Evolutionary conservation across 345 rosid genomes (phyloP).

Genomic region (Abelmoschus esculentus): DNA sequence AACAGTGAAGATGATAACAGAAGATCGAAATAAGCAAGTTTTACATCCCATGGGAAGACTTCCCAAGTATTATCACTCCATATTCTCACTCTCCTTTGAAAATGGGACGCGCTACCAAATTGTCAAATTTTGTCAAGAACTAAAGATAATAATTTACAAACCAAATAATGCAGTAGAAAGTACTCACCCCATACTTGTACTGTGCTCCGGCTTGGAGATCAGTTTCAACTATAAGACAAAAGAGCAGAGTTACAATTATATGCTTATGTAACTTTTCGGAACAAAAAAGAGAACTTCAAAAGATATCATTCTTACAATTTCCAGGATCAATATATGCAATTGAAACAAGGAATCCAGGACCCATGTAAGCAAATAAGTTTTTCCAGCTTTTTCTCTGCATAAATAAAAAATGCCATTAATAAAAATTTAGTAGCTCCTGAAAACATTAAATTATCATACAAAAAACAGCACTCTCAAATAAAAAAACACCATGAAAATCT

Average conservation of each 20-base stretch:
- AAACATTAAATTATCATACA: neutral
- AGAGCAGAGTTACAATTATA: constrained; percentile 8
- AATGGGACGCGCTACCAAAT: neutral
- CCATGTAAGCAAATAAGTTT: constrained; percentile 52
- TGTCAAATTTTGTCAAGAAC: neutral
- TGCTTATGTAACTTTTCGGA: neutral
- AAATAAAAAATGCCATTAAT: constrained; percentile 2
- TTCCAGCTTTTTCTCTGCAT: constrained; percentile 79
- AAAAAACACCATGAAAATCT: neutral
- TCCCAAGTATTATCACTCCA: neutral
- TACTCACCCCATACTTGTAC: constrained; percentile 68
- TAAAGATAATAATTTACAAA: neutral
- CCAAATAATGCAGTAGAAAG: neutral
- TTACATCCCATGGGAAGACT: neutral
- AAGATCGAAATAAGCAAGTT: neutral
- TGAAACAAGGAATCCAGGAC: constrained; percentile 94
- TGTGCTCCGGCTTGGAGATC: constrained; percentile 91
- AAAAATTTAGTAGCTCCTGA: neutral
- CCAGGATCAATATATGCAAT: constrained; percentile 98
- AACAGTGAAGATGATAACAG: neutral
- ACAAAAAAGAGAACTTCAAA: neutral
- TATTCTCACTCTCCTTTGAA: neutral
- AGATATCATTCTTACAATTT: constrained; percentile 52
- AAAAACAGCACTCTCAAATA: neutral
- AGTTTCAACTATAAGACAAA: constrained; percentile 71